A percentile compares a stretch with the other conserved stretches of the same genome.
Conservation (phyloP, 2,329 filamentous ascomycete species). For the Samsoniella hepiali region DNA sequence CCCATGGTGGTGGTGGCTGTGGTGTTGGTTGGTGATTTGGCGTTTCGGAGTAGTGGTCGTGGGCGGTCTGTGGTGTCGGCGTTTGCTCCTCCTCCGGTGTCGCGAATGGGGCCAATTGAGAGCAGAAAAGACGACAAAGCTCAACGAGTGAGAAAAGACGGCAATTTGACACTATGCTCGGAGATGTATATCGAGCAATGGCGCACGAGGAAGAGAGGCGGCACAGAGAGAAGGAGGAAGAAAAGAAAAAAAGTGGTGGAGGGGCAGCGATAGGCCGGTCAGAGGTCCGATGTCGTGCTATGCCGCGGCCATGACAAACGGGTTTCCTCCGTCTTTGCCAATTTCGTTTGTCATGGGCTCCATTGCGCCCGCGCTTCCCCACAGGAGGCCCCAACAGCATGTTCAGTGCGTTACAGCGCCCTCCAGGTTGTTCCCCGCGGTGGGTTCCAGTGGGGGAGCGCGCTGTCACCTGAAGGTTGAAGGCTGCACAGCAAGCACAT, state of each 20-base stretch:
- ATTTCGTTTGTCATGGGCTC: constrained; percentile 8
- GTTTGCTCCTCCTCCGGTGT: neutral
- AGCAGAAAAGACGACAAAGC: neutral
- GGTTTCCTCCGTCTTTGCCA: constrained; percentile 12
- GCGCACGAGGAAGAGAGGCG: neutral
- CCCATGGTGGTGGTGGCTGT: constrained; percentile 33
- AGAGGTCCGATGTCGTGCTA: constrained; percentile 26
- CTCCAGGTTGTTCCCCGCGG: neutral
- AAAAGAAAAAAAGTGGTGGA: neutral
- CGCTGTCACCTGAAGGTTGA: no score
- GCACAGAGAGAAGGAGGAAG: neutral
- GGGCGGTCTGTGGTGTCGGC: neutral
- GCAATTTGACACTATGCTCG: no score
- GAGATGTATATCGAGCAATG: no score
- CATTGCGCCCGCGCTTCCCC: neutral
- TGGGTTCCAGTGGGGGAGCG: no score
- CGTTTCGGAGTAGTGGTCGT: neutral
- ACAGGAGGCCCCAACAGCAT: neutral
- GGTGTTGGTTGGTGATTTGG: neutral
- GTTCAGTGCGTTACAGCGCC: neutral
- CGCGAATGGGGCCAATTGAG: neutral
- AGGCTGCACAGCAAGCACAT: no score
- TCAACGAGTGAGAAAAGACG: no score
- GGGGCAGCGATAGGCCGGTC: constrained; percentile 22
- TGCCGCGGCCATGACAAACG: constrained; percentile 13